phyloP scores from a whole-genome alignment of 345 rosid species.

The Citrus maxima region DNA sequence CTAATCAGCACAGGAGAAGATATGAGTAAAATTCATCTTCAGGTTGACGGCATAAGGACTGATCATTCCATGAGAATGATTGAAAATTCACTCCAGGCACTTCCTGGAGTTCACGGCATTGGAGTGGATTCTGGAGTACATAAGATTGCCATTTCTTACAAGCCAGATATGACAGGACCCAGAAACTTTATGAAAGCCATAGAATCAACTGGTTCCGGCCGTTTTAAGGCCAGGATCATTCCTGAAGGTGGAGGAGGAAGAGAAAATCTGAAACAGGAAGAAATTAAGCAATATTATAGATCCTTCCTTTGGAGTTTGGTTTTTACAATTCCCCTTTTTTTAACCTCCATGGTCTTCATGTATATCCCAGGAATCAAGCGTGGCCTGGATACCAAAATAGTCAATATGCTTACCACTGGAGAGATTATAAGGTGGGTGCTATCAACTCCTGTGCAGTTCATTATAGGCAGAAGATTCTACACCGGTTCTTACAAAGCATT shows the following conservation, averaged over 20 bases:
- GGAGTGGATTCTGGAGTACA: conserved; percentile 23
- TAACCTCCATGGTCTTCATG: conserved; percentile 82
- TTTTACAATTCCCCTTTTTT: conserved; percentile 78
- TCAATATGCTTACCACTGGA: conserved; percentile 76
- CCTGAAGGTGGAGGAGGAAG: conserved; percentile 65
- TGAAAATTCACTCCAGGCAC: conserved; percentile 70
- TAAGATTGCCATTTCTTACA: conserved; percentile 67
- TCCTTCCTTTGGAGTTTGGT: conserved; percentile 86
- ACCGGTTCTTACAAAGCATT: conserved; percentile 75
- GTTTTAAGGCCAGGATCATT: conserved; percentile 60
- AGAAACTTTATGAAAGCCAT: conserved; percentile 67
- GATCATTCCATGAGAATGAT: conserved; percentile 47
- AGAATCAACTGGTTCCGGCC: conserved; percentile 74
- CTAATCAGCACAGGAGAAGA: conserved; percentile 74
- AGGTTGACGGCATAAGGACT: conserved; percentile 61
- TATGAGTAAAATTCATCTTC: conserved; percentile 65
- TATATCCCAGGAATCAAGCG: conserved; percentile 64
- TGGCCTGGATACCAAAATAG: conserved; percentile 55
- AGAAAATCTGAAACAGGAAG: conserved; percentile 52
- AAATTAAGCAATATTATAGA: conserved; percentile 57
- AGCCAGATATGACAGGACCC: conserved; percentile 71
- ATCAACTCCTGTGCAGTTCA: conserved; percentile 83
- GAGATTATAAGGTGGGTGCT: conserved; percentile 64
- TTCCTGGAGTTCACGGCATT: conserved; percentile 67
- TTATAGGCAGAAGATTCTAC: conserved; percentile 81